Conservation (phyloP, 2,329 filamentous ascomycete genomes). For the Aplosporella prunicola region DNA sequence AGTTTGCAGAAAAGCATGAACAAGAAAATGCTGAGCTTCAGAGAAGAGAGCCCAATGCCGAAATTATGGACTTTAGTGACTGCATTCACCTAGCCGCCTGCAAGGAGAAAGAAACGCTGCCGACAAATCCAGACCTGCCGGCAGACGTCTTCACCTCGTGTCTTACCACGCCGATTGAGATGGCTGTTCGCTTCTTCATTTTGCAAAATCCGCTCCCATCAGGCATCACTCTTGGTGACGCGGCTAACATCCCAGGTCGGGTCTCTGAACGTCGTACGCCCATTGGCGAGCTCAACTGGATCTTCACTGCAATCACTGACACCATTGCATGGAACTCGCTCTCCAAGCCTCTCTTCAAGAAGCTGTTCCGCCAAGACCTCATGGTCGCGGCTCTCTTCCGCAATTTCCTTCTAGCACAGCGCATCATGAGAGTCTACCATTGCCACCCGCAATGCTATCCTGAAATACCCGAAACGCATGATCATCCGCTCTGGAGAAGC, state of each 20-base stretch:
- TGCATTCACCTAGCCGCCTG: slow-evolving; percentile 92
- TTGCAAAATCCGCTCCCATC: slow-evolving; percentile 72
- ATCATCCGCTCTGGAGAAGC: slow-evolving; percentile 91
- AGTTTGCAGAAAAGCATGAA: slow-evolving; percentile 91
- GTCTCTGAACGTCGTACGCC: slow-evolving; percentile 89
- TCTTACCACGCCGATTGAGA: slow-evolving; percentile 92
- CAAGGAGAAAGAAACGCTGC: slow-evolving; percentile 79
- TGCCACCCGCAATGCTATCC: slow-evolving; percentile 92
- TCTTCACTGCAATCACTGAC: slow-evolving; percentile 97
- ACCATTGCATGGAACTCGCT: slow-evolving; percentile 98
- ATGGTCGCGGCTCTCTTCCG: slow-evolving; percentile 98
- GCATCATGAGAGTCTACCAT: slow-evolving; percentile 92
- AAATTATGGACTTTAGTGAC: slow-evolving; percentile 60
- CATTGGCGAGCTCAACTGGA: slow-evolving; percentile 95
- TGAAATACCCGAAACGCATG: slow-evolving; percentile 83
- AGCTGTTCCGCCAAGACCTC: slow-evolving; percentile 91
- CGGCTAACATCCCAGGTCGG: slow-evolving; percentile 80
- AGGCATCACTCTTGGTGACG: slow-evolving; percentile 66
- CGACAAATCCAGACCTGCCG: slow-evolving; percentile 85
- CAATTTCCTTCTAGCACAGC: slow-evolving; percentile 88
- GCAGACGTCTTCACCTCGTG: slow-evolving; percentile 95
- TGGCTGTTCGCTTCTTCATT: slow-evolving; percentile 93
- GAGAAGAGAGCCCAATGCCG: slow-evolving; percentile 62
- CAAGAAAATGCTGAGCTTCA: slow-evolving; percentile 72
- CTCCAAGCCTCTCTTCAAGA: slow-evolving; percentile 83